Evolutionary conservation across 306 rosid species (phyloP).

Genomic region (Trifolium fragiferum): DNA sequence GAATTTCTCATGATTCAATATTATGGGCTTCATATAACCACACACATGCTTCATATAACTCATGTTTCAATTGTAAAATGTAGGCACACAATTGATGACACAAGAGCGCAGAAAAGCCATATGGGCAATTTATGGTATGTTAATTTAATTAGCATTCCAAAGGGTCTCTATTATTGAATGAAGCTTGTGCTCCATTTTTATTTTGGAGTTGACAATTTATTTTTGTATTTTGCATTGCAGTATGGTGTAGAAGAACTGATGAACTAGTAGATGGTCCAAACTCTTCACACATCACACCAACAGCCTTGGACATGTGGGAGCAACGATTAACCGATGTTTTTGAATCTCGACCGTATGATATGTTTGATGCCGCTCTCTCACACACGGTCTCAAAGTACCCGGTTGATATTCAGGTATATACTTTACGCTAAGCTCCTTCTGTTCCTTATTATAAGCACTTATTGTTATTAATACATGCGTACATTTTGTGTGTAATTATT

Average conservation of each 20-base stretch:
- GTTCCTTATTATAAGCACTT: no score
- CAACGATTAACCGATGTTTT: constrained; percentile 71
- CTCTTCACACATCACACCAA: constrained; percentile 88
- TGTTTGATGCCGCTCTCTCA: constrained; percentile 96
- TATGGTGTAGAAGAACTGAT: constrained; percentile 98
- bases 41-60: no score
- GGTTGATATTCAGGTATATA: constrained; percentile 79
- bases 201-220: no score
- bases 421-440: no score
- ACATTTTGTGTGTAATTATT: no score
- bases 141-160: no score
- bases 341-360: constrained; percentile 81
- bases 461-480: no score
- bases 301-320: constrained; percentile 94
- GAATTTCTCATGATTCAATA: no score
- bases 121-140: constrained; percentile 94
- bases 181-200: no score
- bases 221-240: constrained; percentile 37
- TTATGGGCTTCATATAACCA: no score
- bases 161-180: no score
- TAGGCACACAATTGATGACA: constrained; percentile 95
- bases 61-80: no score
- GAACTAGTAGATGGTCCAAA: constrained; percentile 97
- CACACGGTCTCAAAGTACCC: constrained; percentile 79
- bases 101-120: constrained; percentile 80